A percentile compares a stretch with the other conserved stretches of the same genome.
Evolutionary conservation across 2,329 filamentous ascomycete species (phyloP).

Genomic region (Waltergamsia citrina): DNA sequence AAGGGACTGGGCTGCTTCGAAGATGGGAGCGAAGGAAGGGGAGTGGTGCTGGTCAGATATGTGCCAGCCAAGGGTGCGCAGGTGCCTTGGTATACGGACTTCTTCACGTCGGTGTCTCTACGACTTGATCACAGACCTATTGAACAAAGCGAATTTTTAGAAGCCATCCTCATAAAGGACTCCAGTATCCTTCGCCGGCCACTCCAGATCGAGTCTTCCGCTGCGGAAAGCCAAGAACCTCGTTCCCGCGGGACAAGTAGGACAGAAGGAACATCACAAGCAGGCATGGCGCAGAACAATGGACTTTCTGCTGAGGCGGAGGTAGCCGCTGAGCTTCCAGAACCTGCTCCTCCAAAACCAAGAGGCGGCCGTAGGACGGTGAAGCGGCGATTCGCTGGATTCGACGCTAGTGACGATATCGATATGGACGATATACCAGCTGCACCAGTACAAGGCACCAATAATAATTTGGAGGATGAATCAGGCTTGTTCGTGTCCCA

Average conservation of each 20-base stretch:
- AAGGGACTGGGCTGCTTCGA: slow-evolving; percentile 60
- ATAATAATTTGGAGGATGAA: slow-evolving; percentile 18
- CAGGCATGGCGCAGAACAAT: slow-evolving; percentile 6
- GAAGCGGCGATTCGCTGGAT: slow-evolving; percentile 61
- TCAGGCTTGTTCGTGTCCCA: slow-evolving; percentile 51
- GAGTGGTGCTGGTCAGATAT: slow-evolving; percentile 71
- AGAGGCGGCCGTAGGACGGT: slow-evolving; percentile 20
- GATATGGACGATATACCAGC: slow-evolving; percentile 16
- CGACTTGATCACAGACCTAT: slow-evolving; percentile 73
- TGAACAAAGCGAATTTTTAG: slow-evolving; percentile 84
- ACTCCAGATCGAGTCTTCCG: slow-evolving; percentile 40
- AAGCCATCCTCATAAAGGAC: slow-evolving; percentile 78
- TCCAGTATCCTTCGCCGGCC: slow-evolving; percentile 60
- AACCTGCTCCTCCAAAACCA: slow-evolving; percentile 6
- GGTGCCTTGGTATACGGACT: slow-evolving; percentile 57
- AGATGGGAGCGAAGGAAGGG: slow-evolving; percentile 53
- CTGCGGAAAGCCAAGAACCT: slow-evolving; percentile 10
- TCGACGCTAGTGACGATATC: slow-evolving; percentile 37
- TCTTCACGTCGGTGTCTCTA: slow-evolving; percentile 60
- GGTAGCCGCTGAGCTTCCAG: slow-evolving; percentile 11
- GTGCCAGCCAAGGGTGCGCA: slow-evolving; percentile 45
- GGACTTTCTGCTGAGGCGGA: slow-evolving; percentile 1
- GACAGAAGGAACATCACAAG: neutral
- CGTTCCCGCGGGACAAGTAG: neutral
- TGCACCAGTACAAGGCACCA: slow-evolving; percentile 4